These are phyloP conservation scores for Ceratobasidium sp. DNA, from an alignment of 1,284 basidiomycete species.

Conservation along the genomic window DNA sequence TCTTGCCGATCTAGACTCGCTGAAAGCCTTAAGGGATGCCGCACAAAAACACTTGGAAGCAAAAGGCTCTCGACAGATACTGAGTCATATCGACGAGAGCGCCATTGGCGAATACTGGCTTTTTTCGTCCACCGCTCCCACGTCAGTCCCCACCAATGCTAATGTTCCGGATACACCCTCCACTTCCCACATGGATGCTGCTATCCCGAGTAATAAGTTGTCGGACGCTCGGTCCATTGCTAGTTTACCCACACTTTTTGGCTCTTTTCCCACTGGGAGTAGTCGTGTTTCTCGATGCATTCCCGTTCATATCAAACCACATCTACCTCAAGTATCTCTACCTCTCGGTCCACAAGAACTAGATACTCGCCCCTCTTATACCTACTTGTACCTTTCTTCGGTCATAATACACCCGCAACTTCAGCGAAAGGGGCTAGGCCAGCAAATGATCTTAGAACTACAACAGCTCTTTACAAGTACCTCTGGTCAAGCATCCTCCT, in stretches of 20 bases:
- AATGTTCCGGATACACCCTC: not conserved
- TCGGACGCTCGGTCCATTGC: not conserved
- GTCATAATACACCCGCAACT: slow-evolving; percentile 21
- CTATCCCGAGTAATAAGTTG: no score
- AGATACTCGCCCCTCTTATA: not conserved
- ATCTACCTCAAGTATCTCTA: not conserved
- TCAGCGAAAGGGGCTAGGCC: slow-evolving; percentile 16
- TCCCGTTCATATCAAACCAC: slow-evolving; percentile 14
- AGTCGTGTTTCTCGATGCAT: slow-evolving; percentile 2
- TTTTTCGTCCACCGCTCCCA: not conserved
- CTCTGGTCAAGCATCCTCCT: not conserved
- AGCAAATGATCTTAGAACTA: slow-evolving; percentile 19
- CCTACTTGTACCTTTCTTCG: slow-evolving; percentile 13
- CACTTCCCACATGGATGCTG: not conserved
- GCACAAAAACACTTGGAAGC: not conserved
- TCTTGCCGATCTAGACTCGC: not conserved
- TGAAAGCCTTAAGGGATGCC: not conserved
- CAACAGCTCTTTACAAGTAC: slow-evolving; percentile 1
- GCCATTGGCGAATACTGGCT: slow-evolving; percentile 19
- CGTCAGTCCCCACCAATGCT: not conserved
- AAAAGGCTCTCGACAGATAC: slow-evolving; percentile 14
- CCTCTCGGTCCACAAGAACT: no score
- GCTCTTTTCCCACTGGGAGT: slow-evolving; percentile 7
- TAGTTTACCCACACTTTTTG: not conserved
- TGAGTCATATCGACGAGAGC: slow-evolving; percentile 2